These are phyloP conservation scores for Trichoderma sp. DNA, from an alignment of 2,329 filamentous ascomycete genomes.

Conservation along the genomic window DNA sequence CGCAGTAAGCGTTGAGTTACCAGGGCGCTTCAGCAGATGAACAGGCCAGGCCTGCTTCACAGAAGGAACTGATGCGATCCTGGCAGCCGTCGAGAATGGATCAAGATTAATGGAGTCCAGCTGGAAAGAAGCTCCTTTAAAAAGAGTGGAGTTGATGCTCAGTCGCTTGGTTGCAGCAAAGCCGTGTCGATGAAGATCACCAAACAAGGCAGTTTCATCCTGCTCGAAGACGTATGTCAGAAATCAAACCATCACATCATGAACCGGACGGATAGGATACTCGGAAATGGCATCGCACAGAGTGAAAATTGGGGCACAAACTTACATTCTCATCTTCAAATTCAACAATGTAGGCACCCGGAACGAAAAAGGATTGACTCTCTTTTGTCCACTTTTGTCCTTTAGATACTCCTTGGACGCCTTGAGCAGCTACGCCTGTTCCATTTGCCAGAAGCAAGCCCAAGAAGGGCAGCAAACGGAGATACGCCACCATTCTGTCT, in stretches of 20 bases:
- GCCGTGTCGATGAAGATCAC: not conserved
- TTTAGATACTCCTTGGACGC: not conserved
- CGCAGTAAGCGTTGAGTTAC: constrained; percentile 40
- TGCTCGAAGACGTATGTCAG: not conserved
- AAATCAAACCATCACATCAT: not conserved
- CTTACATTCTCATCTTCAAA: constrained; percentile 47
- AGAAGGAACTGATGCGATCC: constrained; percentile 44
- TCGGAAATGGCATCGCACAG: fast-evolving
- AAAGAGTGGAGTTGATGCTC: constrained; percentile 53
- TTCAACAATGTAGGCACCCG: constrained; percentile 56
- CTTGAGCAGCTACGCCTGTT: not conserved
- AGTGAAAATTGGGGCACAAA: not conserved
- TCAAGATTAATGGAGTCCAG: constrained; percentile 47
- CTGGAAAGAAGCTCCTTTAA: constrained; percentile 56
- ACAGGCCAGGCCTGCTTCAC: constrained; percentile 56
- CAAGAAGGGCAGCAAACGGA: constrained; percentile 2
- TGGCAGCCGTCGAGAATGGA: constrained; percentile 44
- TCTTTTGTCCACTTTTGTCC: constrained; percentile 7
- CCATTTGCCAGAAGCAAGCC: constrained; percentile 8
- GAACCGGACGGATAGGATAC: not conserved
- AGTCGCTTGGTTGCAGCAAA: constrained; percentile 39
- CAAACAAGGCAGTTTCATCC: constrained; percentile 1
- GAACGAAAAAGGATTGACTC: constrained; percentile 34
- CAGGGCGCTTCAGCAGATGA: not conserved
- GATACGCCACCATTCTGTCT: constrained; percentile 3